These are phyloP conservation scores for Xerophyta viscosa DNA, from an alignment of 106 monocot genomes.

Conservation along the genomic window DNA sequence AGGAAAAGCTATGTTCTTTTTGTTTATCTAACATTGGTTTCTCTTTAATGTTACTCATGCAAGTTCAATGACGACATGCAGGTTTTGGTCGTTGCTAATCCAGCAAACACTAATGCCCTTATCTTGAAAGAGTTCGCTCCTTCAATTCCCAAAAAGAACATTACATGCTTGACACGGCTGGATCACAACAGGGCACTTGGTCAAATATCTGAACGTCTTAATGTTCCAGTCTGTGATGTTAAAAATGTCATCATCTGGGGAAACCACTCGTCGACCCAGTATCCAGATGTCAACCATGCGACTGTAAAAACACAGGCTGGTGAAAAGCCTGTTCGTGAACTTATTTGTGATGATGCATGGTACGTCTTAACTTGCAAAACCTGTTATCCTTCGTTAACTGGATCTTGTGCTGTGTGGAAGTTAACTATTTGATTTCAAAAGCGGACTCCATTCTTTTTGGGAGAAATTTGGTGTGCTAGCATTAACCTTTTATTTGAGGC, in stretches of 20 bases:
- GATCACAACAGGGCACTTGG: constrained; percentile 89
- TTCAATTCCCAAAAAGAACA: constrained; percentile 75
- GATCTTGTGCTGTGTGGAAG: too few species aligned
- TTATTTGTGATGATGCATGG: constrained; percentile 44
- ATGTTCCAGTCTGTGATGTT: constrained; percentile 55
- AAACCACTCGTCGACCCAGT: constrained; percentile 60
- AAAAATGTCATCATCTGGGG: constrained; percentile 62
- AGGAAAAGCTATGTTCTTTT: too few species aligned
- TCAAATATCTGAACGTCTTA: constrained; percentile 71
- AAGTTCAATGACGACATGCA: constrained; percentile 11
- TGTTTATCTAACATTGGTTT: too few species aligned
- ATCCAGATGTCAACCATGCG: constrained; percentile 58
- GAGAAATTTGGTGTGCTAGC: too few species aligned
- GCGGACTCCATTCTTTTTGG: too few species aligned
- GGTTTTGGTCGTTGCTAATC: constrained; percentile 85
- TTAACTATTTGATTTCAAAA: too few species aligned
- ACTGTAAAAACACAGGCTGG: constrained; percentile 33
- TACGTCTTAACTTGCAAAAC: too few species aligned
- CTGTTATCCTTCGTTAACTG: too few species aligned
- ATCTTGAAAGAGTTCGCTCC: constrained; percentile 85
- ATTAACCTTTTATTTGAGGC: neutral
- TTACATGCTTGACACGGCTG: constrained; percentile 77
- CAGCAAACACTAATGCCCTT: constrained; percentile 83
- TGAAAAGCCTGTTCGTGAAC: constrained; percentile 37
- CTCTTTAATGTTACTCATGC: neutral